Base-by-base conservation (phyloP, 805 yeast genomes). In the Kodamaea restingae region DNA sequence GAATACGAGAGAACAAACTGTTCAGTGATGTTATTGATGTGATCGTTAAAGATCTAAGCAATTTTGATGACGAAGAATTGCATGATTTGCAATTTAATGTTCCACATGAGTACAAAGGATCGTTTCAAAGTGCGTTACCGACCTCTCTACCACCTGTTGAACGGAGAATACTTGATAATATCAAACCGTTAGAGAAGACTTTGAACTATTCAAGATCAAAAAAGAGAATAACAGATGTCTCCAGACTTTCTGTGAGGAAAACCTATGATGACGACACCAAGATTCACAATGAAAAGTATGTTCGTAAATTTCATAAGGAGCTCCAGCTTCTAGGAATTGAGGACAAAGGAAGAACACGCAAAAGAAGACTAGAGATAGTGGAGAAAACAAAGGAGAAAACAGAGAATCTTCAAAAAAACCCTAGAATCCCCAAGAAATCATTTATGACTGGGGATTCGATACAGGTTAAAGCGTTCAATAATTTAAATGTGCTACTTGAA, bases 51-150 rank as follows among this genome's bases (percentile, higher is more conserved):
- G 59, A 55, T 21, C 46, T 61, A 35, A 24, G 26, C 1, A 34
- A 42, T 1, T 61, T 49, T 42, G 45, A 54, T 11, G 56, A 55
- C 33, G 43, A 38, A 10, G 61, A 65, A n/a, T 41, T 65, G 18
- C 61, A 60, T 27, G 48, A 46, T 4, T 32, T 64, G 10, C 9
- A 7, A 4, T 27, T 27, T 12, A 27, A 27, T 14, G 31, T 5
- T 4, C 27, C n/a, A 27, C 17, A 27, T 7, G 28, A 8, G 28
- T 7, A 12, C 5, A 18, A 17, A 4, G 15, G 9, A 4, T 18
- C 26, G 24, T 18, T 25, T 11, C 7, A 8, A 12, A 5, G 9
- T 30, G 33, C 8, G n/a, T n/a, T 17, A 4, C 31, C 31, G 10
- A 27, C 18, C 15, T 27, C 17, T 6, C 17, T 27, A 27, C 31